Evolutionary conservation across 768 basidiomycete genomes (phyloP), one percentile per base, ranked within the genome.

Genomic region (Tricholoma flavovirens): DNA sequence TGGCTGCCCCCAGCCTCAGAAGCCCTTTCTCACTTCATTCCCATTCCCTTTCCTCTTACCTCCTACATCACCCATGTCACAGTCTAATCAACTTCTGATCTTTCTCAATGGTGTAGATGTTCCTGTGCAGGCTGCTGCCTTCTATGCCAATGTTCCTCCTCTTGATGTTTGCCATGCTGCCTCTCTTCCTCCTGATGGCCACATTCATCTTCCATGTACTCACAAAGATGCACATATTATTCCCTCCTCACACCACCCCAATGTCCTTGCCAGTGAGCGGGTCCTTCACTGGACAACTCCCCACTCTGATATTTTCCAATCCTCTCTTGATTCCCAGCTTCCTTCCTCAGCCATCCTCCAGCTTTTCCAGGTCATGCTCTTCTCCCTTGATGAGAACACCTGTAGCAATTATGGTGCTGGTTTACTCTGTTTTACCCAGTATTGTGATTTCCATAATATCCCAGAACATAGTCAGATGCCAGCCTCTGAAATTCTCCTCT

Each of bases 351-450:
- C 53, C 30, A 52, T 52, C 32, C 51, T 52, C 32, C 38, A 52
- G 14, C 24, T 24, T n/a, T 24, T 53, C 26, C n/a, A 42, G 1
- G 6, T 35, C 4, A 4, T 58, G 5, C 58, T 61, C 0, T 56
- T 51, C 6, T 60, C 59, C 8, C 62, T 66, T 19, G 66, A 66
- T n/a, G 51, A 56, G 5, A 54, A 51, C 40, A 66, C 68, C 2
- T 59, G 57, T 9, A 52, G 55, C 5, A 66, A 61, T n/a, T 68
- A 68, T 43, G 57, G 54, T 3, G 63, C n/a, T n/a, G n/a, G n/a
- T n/a, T n/a, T n/a, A n/a, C n/a, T n/a, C n/a, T n/a, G n/a, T n/a
- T n/a, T n/a, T 32, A 65, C 59, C 4, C 62, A 66, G 19, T 68
- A 58, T 50, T 68, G 65, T 30, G 64, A 68, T 30, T 19, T 45